Percentiles rank a stretch among this genome's conserved stretches.
Conservation (phyloP, 1,284 basidiomycete genomes). For the Volvariella volvacea region DNA sequence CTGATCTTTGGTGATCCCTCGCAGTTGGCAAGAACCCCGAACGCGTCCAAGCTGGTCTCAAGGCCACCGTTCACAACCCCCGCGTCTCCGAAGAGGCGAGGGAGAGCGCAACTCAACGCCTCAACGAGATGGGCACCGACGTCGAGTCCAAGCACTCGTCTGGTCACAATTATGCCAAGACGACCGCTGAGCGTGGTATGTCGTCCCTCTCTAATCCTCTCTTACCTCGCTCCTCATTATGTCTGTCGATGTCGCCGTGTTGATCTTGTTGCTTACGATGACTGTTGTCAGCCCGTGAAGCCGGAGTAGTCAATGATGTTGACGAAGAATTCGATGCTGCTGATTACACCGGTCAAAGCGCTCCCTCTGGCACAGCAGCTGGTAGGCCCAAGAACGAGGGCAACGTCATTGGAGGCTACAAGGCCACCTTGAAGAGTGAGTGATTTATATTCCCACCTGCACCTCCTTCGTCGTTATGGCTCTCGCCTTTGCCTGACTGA, state of each 20-base stretch:
- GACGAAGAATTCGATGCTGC: no score
- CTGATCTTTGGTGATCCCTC: neutral
- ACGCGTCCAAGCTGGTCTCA: constrained; percentile 22
- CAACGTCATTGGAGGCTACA: constrained; percentile 13
- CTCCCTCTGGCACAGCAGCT: no score
- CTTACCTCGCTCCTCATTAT: neutral
- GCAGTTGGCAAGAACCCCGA: constrained; percentile 17
- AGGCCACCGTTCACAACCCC: constrained; percentile 39
- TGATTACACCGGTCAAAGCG: no score
- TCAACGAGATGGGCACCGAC: constrained; percentile 28
- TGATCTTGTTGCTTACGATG: no score
- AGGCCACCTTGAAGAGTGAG: constrained; percentile 12
- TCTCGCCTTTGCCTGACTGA: no score
- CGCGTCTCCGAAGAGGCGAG: constrained; percentile 45
- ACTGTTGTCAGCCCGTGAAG: no score
- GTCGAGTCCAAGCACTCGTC: constrained; percentile 8
- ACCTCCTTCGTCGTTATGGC: neutral
- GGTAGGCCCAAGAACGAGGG: constrained; percentile 6
- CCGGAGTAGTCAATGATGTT: no score
- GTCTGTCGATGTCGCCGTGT: neutral
- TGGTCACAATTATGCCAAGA: no score
- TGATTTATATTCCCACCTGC: neutral
- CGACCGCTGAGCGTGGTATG: neutral
- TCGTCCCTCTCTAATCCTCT: neutral
- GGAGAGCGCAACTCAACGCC: constrained; percentile 36